These are phyloP conservation scores for Pharus latifolius DNA, from an alignment of 176 grass and related monocot genomes.

Conservation along the genomic window DNA sequence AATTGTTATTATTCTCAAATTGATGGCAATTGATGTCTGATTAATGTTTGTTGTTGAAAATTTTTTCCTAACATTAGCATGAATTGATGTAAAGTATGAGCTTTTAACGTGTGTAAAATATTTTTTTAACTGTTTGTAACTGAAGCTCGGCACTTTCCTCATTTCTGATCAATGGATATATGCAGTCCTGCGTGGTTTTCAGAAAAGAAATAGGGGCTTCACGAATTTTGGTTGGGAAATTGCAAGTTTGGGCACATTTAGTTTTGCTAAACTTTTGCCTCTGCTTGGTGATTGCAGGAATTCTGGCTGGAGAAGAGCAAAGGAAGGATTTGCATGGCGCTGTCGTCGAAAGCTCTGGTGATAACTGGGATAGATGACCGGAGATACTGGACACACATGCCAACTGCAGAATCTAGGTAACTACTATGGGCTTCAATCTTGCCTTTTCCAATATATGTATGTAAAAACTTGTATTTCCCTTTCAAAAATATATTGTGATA, in stretches of 20 bases:
- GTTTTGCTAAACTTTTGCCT: background rate
- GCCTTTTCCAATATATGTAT: background rate
- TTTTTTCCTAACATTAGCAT: background rate
- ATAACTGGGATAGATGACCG: constrained; percentile 78
- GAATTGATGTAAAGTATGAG: background rate
- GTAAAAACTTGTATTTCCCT: background rate
- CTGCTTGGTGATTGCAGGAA: constrained; percentile 31
- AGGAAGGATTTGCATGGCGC: constrained; percentile 68
- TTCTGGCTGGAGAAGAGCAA: constrained; percentile 87
- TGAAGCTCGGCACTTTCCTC: no score
- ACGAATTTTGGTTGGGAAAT: no score
- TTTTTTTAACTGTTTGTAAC: no score
- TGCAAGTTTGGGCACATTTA: no score
- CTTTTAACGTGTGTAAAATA: no score
- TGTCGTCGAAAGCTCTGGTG: constrained; percentile 65
- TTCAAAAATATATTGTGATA: background rate
- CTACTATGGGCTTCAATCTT: background rate
- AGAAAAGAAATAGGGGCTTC: no score
- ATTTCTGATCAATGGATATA: no score
- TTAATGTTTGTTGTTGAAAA: background rate
- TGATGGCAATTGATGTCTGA: background rate
- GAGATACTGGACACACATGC: constrained; percentile 80
- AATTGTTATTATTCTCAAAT: no score
- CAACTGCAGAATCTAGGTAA: constrained; percentile 85
- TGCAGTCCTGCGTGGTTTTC: background rate